Base-by-base conservation (phyloP, 164 flowering plant species). In the Berberis vulgaris region DNA sequence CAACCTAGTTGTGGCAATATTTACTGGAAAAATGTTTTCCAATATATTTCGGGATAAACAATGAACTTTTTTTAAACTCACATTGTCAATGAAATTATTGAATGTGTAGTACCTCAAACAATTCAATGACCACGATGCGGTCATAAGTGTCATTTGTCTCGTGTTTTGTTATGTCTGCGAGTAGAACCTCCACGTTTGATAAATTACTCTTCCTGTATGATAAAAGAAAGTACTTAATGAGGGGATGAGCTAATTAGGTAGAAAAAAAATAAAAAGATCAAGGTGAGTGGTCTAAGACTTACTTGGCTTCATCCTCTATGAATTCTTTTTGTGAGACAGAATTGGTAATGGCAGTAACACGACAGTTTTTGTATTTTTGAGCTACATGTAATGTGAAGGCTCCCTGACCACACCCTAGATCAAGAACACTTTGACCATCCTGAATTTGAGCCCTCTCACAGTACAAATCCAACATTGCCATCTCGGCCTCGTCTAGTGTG, bases 401-500 rank as follows among this genome's bases (percentile, higher is more conserved):
- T 7, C 65, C 65, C 38, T 49, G 42, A 41, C 65, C 65, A 42
- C 65, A 63, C 26, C 65, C 65, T 1, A 63, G 57, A 52, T 63
- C 65, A 5, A 63, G 65, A 38, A 63, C 46, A 43, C 65, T 63
- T 39, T 63, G 65, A 0, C 65, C 65, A 41, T 63, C 65, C 52
- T 63, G 6, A 6, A 63, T 63, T 40, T 63, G 57, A 1, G 65
- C 65, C 57, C 65, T 63, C 65, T 63, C 65, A 12, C 10, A 41
- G 40, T 63, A 63, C 12, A 55, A 64, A 64, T 64, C 67, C 45
- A 64, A 6, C 49, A 64, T 64, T 40, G 67, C 67, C 43, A 55
- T 45, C 60, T 64, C 67, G 40, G 67, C 60, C 41, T 64, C 67
- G 4, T 64, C 67, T 41, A 64, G 43, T 38, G 65, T 50, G 5